Conservation (phyloP, 345 rosid species). For the Bruguiera parviflora region DNA sequence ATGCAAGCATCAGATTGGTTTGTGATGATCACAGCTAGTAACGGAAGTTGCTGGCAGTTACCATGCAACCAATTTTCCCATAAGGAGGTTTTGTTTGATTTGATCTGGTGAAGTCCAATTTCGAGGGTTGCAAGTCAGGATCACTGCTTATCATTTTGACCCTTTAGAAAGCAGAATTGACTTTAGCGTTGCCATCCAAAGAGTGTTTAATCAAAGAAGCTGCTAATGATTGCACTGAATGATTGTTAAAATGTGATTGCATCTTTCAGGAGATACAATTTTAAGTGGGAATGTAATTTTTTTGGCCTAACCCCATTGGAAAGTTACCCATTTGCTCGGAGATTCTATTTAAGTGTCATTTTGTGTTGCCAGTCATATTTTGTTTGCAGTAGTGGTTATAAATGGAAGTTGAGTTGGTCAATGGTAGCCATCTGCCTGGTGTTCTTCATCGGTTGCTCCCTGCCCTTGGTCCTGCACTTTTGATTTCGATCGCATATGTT, state of each 20-base stretch:
- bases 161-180: constrained; percentile 3
- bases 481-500: constrained; percentile 77
- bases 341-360: constrained; percentile 15
- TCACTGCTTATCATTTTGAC: too few species aligned
- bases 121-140: constrained; percentile 1
- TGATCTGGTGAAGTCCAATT: constrained; percentile 11
- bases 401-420: constrained; percentile 66
- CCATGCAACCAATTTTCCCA: constrained; percentile 13
- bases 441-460: constrained; percentile 56
- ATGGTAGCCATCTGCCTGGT: constrained; percentile 36
- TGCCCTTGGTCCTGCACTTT: constrained; percentile 59
- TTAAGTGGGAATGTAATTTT: constrained; percentile 30
- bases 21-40: constrained; percentile 18
- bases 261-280: constrained; percentile 14
- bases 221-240: constrained; percentile 14
- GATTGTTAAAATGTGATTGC: not conserved
- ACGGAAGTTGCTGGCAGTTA: constrained; percentile 7
- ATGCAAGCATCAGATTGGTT: constrained; percentile 22
- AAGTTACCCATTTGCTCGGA: constrained; percentile 26
- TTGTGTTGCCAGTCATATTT: constrained; percentile 10
- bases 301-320: constrained; percentile 18
- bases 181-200: constrained; percentile 1
- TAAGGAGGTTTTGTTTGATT: constrained; percentile 10
- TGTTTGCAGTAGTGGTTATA: constrained; percentile 3
- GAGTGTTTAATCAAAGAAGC: constrained; percentile 12